Percentiles rank a stretch among this genome's conserved stretches.
Conservation (phyloP, 805 yeast genomes). For the Debaryomyces maramus region DNA sequence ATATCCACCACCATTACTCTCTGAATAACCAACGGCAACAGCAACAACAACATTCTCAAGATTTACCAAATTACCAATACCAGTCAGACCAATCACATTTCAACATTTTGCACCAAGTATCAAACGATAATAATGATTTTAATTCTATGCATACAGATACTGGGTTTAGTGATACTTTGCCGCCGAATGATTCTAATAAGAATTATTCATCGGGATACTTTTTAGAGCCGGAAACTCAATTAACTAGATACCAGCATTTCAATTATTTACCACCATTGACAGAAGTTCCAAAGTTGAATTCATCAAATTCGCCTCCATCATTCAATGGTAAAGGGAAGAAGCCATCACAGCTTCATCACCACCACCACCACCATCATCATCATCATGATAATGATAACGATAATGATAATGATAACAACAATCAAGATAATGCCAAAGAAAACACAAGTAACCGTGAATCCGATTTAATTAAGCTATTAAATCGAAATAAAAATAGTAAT, state of each 20-base stretch:
- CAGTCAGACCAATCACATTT: neutral
- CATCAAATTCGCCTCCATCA: conserved; percentile 51
- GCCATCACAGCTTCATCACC: conserved; percentile 26
- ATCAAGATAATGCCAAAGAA: neutral
- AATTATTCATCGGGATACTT: conserved; percentile 13
- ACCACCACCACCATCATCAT: conserved; percentile 31
- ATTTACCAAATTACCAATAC: neutral
- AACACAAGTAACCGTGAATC: conserved; percentile 25
- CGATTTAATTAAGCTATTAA: conserved; percentile 47
- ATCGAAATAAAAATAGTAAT: conserved; percentile 23
- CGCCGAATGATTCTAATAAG: conserved; percentile 4
- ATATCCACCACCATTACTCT: conserved; percentile 75
- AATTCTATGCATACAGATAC: conserved; percentile 2
- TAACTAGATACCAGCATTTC: conserved; percentile 66
- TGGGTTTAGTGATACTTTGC: conserved; percentile 4
- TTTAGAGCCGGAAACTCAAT: conserved; percentile 51
- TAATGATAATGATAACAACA: neutral
- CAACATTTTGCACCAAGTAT: neutral
- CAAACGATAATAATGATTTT: neutral
- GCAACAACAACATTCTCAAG: conserved; percentile 4
- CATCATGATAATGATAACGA: conserved; percentile 3
- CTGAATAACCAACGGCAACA: conserved; percentile 28
- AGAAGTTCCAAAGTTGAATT: conserved; percentile 67
- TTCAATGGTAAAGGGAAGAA: conserved; percentile 11
- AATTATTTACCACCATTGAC: conserved; percentile 71